Evolutionary conservation across 208 protist species (phyloP), one percentile per base, ranked within the genome.

Genomic region (Strigomonas galati): DNA sequence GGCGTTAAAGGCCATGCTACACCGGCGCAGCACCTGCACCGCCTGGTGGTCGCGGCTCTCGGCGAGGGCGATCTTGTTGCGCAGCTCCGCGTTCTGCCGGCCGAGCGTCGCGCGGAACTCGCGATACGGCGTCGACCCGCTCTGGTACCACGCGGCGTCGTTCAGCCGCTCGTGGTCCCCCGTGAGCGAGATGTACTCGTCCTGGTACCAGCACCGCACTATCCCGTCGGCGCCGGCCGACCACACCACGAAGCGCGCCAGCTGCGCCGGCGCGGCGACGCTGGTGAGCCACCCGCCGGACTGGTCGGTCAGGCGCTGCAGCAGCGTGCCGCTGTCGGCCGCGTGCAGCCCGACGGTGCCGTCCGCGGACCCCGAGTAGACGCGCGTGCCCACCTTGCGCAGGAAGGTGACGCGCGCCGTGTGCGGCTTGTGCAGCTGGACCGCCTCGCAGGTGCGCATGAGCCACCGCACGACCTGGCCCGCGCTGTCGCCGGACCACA

Each of bases 131-230:
- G 90, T 87, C 1, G 85, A 91, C 30, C 83, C 81, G 0, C 78
- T 84, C 23, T 59, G 40, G 63, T 92, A 93, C 90, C 90, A 95
- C 64, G 76, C 74, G 23, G 54, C 27, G 10, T 93, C 90, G 57
- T 81, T 62, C 56, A 95, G 80, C n/a, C 73, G 72, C 44, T 78
- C 73, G 35, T 84, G 74, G 61, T 95, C 89, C 21, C 75, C 72
- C 12, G 74, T 79, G 60, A 90, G 71, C 28, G 35, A 46, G 12
- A 69, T 66, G 68, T 84, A 89, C 69, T 95, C 89, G 69, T 95
- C 89, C 21, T 95, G 89, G 58, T 92, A 89, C 87, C 89, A 95
- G 67, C 89, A 95, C 26, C 82, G 85, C 56, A 95, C 77, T 2
- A 78, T 28, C 15, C 81, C 81, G 44, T 90, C 76, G 0, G 82